phyloP scores from a whole-genome alignment of 495 filamentous ascomycete species.

The Xylaria castorea region DNA sequence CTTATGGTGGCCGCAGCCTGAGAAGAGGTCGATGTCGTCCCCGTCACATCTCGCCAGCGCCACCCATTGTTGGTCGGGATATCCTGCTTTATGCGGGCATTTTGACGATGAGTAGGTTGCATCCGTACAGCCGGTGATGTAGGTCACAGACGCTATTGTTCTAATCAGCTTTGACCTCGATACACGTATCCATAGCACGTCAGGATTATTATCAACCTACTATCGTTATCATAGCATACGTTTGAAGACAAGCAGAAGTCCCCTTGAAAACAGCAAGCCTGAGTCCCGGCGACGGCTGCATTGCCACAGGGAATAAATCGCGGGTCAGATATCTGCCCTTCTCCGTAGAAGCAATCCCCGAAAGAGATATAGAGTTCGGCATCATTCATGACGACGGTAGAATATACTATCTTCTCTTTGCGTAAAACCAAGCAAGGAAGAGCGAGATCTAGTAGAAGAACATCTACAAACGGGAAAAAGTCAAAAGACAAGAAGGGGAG shows the following conservation, averaged over 20 bases:
- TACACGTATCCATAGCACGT: not conserved
- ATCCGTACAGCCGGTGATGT: conserved; percentile 47
- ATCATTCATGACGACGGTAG: conserved; percentile 26
- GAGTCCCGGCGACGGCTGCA: conserved; percentile 36
- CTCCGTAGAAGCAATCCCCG: conserved; percentile 41
- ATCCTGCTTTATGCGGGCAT: conserved; percentile 36
- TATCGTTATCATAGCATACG: conserved; percentile 37
- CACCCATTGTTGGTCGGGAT: conserved; percentile 35
- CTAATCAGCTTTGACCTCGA: not conserved
- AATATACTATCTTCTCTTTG: not conserved
- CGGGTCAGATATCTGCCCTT: conserved; percentile 17
- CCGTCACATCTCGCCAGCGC: conserved; percentile 36
- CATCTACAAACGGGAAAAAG: not conserved
- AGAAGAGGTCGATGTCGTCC: conserved; percentile 32
- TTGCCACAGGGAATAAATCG: conserved; percentile 48
- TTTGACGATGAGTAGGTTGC: conserved; percentile 29
- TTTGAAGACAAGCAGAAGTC: conserved; percentile 42
- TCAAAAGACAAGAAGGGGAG: not conserved
- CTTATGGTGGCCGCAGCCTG: conserved; percentile 27
- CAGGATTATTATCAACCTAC: conserved; percentile 14
- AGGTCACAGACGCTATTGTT: conserved; percentile 37
- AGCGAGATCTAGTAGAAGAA: not conserved
- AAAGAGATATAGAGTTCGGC: conserved; percentile 38
- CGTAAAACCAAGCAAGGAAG: not conserved
- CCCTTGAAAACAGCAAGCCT: conserved; percentile 44